Evolutionary conservation across 2,329 filamentous ascomycete genomes (phyloP).

Genomic region (Stenocarpella maydis): DNA sequence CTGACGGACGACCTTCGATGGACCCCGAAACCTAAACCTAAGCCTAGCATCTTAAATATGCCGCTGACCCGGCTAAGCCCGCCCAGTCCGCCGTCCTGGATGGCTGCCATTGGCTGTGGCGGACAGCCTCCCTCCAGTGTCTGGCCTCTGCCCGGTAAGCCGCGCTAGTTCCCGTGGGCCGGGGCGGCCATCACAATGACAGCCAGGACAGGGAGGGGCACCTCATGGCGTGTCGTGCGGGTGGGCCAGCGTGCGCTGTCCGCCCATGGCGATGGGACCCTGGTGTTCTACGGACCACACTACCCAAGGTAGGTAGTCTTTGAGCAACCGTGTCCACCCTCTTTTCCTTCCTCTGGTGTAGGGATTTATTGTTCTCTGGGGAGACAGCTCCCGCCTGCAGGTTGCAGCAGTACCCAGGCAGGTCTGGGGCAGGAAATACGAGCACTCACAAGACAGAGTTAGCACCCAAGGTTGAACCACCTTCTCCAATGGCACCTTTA

Average conservation of each 20-base stretch:
- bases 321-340: too few species aligned
- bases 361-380: neutral
- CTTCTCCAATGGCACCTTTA: too few species aligned
- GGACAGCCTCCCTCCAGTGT: constrained; percentile 14
- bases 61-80: neutral
- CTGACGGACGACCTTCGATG: too few species aligned
- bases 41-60: constrained; percentile 17
- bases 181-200: constrained; percentile 7
- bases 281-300: too few species aligned
- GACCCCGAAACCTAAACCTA: constrained; percentile 9
- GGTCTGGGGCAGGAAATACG: too few species aligned
- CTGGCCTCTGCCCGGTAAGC: neutral
- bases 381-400: neutral
- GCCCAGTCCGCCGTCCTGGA: neutral
- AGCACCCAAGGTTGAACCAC: too few species aligned
- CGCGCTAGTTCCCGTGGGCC: constrained; percentile 24
- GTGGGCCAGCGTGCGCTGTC: neutral
- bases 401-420: neutral
- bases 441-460: too few species aligned
- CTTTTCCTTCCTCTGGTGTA: neutral
- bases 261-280: constrained; percentile 6
- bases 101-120: constrained; percentile 1
- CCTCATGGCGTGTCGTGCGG: neutral
- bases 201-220: too few species aligned
- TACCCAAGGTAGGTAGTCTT: too few species aligned